phyloP scores from a whole-genome alignment of 768 basidiomycete genomes.

The Auricularia heimuer region DNA sequence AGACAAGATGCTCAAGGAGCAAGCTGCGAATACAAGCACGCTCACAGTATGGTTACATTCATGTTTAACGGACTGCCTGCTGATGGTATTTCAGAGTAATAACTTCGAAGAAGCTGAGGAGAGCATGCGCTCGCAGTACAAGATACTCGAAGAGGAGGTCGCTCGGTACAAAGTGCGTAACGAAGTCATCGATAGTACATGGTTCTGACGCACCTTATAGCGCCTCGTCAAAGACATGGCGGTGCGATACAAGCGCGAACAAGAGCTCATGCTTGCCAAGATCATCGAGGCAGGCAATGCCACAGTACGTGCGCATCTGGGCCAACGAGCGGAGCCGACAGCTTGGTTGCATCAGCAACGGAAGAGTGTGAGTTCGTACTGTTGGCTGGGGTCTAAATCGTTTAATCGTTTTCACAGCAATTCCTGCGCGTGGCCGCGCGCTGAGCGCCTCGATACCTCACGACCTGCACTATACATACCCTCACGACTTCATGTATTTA shows the following conservation, averaged over 20 bases:
- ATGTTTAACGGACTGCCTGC: background rate
- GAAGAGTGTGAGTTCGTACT: slow-evolving; percentile 29
- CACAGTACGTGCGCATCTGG: slow-evolving; percentile 50
- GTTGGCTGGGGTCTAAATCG: background rate
- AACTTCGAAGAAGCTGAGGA: slow-evolving; percentile 66
- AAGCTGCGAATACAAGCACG: slow-evolving; percentile 49
- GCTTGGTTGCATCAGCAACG: slow-evolving; percentile 69
- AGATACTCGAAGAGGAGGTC: slow-evolving; percentile 55
- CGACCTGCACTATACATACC: background rate
- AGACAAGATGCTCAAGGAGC: slow-evolving; percentile 81
- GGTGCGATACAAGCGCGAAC: slow-evolving; percentile 62
- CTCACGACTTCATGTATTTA: background rate
- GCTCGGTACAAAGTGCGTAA: slow-evolving; percentile 26
- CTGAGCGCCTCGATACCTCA: background rate
- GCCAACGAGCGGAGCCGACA: slow-evolving; percentile 33
- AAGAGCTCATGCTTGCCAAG: slow-evolving; percentile 69
- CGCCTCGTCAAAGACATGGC: slow-evolving; percentile 41
- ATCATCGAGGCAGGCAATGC: slow-evolving; percentile 64
- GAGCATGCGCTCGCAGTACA: slow-evolving; percentile 54
- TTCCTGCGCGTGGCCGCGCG: background rate
- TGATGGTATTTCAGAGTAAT: slow-evolving; percentile 23
- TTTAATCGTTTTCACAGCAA: background rate
- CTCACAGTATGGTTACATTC: slow-evolving; percentile 32
- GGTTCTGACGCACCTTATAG: slow-evolving; percentile 21
- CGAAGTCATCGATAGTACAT: slow-evolving; percentile 14